These are phyloP conservation scores for Nepenthes alata DNA, from an alignment of 179 eudicot species.

Conservation along the genomic window DNA sequence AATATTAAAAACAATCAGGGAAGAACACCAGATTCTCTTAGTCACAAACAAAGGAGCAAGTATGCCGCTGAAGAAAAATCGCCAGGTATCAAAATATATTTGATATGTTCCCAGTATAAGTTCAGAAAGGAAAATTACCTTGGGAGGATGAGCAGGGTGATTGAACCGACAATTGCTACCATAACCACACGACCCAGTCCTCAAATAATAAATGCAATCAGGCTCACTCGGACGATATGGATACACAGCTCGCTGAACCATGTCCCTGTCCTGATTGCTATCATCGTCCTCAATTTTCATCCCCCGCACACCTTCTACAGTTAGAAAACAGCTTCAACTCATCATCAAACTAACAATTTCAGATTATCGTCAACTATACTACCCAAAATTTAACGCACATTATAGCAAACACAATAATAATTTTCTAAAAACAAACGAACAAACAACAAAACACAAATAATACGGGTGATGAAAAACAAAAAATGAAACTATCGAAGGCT, in stretches of 20 bases:
- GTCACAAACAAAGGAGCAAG: too few species aligned
- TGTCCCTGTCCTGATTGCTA: background rate
- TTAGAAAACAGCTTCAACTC: background rate
- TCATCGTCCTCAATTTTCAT: constrained; percentile 28
- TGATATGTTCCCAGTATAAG: background rate
- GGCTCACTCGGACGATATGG: constrained; percentile 71
- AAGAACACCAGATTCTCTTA: background rate
- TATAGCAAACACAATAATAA: background rate
- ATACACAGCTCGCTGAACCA: constrained; percentile 13
- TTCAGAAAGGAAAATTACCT: constrained; percentile 17
- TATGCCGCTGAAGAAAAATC: background rate
- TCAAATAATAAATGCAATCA: constrained; percentile 47
- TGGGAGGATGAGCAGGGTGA: constrained; percentile 42
- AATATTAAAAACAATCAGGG: background rate
- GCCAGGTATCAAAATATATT: background rate
- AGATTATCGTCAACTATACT: background rate
- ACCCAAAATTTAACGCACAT: background rate
- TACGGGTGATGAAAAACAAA: background rate
- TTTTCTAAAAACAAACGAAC: too few species aligned
- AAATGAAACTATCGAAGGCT: background rate
- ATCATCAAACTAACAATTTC: background rate
- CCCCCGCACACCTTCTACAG: constrained; percentile 30
- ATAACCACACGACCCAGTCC: constrained; percentile 60
- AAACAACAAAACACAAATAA: background rate
- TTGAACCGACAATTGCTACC: constrained; percentile 61